These are phyloP conservation scores for Diplodia seriata DNA, from an alignment of 2,329 filamentous ascomycete species.

Conservation along the genomic window DNA sequence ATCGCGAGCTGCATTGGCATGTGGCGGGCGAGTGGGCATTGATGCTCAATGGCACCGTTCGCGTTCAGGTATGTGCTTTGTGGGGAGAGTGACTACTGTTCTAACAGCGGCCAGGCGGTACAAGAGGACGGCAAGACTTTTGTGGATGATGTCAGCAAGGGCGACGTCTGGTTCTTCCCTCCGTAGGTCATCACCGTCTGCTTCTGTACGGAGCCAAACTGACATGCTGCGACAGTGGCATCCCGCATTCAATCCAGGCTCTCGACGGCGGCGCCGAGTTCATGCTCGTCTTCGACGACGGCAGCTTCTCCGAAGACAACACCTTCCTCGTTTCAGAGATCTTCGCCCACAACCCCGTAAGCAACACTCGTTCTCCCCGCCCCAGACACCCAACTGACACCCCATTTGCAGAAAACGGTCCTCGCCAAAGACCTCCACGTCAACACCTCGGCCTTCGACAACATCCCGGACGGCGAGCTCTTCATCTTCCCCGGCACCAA, in stretches of 20 bases:
- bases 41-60: constrained; percentile 49
- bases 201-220: neutral
- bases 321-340: constrained; percentile 35
- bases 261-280: constrained; percentile 35
- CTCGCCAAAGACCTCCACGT: constrained; percentile 63
- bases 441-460: constrained; percentile 56
- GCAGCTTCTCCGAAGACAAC: constrained; percentile 36
- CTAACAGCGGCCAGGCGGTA: constrained; percentile 20
- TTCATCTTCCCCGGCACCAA: constrained; percentile 63
- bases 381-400: no score
- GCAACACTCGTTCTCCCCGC: neutral
- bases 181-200: constrained; percentile 16
- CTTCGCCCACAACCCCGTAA: constrained; percentile 34
- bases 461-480: constrained; percentile 57
- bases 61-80: constrained; percentile 38
- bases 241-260: constrained; percentile 35
- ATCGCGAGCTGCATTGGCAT: constrained; percentile 42
- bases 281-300: constrained; percentile 36
- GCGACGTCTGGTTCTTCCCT: constrained; percentile 37
- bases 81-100: neutral
- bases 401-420: constrained; percentile 50
- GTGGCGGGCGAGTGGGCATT: constrained; percentile 50
- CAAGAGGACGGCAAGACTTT: constrained; percentile 35
- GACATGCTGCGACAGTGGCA: constrained; percentile 7
- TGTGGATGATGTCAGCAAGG: constrained; percentile 34